These are phyloP conservation scores for Cladophialophora carrionii DNA, from an alignment of 2,329 filamentous ascomycete species.

Conservation along the genomic window DNA sequence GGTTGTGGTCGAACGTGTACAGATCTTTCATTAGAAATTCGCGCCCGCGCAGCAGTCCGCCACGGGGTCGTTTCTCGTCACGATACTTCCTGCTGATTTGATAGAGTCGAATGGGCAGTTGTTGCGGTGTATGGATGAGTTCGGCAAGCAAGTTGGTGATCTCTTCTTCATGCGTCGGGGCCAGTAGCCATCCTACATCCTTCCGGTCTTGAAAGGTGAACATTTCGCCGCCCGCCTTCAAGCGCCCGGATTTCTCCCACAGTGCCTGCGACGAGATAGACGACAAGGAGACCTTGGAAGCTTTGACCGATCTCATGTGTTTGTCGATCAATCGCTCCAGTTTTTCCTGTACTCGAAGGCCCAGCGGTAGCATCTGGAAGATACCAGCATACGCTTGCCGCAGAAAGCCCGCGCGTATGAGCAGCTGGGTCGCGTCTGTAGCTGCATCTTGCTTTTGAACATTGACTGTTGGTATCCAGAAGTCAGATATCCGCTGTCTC, in stretches of 20 bases:
- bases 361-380: slow-evolving; percentile 88
- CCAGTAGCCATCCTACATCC: slow-evolving; percentile 72
- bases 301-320: slow-evolving; percentile 76
- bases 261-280: slow-evolving; percentile 81
- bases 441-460: slow-evolving; percentile 33
- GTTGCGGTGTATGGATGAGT: slow-evolving; percentile 78
- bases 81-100: slow-evolving; percentile 95
- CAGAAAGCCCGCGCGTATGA: slow-evolving; percentile 67
- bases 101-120: slow-evolving; percentile 82
- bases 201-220: slow-evolving; percentile 74
- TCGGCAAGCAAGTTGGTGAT: slow-evolving; percentile 79
- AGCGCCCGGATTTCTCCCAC: slow-evolving; percentile 81
- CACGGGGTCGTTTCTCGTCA: slow-evolving; percentile 85
- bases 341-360: slow-evolving; percentile 84
- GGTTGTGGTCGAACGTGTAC: slow-evolving; percentile 84
- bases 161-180: slow-evolving; percentile 95
- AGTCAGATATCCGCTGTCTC: slow-evolving; percentile 30
- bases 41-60: slow-evolving; percentile 81
- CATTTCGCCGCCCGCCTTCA: slow-evolving; percentile 77
- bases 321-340: slow-evolving; percentile 82
- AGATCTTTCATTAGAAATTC: slow-evolving; percentile 99
- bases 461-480: slow-evolving; percentile 36
- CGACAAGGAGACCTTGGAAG: slow-evolving; percentile 80
- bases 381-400: slow-evolving; percentile 85
- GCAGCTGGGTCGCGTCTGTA: slow-evolving; percentile 33